Base-by-base conservation (phyloP, 495 filamentous ascomycete species). In the Amorphotheca resinae region DNA sequence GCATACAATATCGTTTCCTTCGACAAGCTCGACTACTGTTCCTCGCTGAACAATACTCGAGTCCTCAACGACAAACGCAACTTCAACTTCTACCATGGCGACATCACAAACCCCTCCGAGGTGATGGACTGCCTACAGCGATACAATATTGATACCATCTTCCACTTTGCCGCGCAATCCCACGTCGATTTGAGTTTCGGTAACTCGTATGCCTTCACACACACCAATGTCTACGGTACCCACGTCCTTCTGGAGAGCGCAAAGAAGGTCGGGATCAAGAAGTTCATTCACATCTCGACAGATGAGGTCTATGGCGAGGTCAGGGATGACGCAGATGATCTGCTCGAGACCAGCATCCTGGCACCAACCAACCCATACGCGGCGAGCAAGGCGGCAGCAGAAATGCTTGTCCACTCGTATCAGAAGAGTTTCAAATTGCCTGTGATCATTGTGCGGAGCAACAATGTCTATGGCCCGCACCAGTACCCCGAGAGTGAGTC, bases 221-320 rank as follows among this genome's bases (percentile, higher is more conserved):
- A 69, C 39, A 82, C 69, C 18, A 86, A 87, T 51, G 79, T 84
- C 22, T 72, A 76, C 45, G 82, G 80, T 22, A 87, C 82, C 3
- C 80, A 86, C 53, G 71, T 79, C 18, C 64, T 87, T 31, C 59
- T 86, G 14, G 82, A 87, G 56, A 71, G 72, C 51, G 74, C 76
- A 9, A 76, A 75, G 52, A 70, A 72, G 49, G 66, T 74, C 33
- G 69, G 69, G 22, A 68, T 85, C 51, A 70, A 66, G 44, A 63
- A 74, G 33, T 85, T 84, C 55, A 72, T 84, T 53, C 79, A 85
- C 54, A 69, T 84, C 36, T 80, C 75, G 8, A 85, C 82, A 6
- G 82, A 86, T 59, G 81, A 87, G 55, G 82, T 84, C 3, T 87
- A 85, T 53, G 81, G 82, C 37, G 81, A 84, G 56, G 77, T 79